Evolutionary conservation across 2,329 filamentous ascomycete species (phyloP), one percentile per base, ranked within the genome.

Genomic region (Penicillium sp.): DNA sequence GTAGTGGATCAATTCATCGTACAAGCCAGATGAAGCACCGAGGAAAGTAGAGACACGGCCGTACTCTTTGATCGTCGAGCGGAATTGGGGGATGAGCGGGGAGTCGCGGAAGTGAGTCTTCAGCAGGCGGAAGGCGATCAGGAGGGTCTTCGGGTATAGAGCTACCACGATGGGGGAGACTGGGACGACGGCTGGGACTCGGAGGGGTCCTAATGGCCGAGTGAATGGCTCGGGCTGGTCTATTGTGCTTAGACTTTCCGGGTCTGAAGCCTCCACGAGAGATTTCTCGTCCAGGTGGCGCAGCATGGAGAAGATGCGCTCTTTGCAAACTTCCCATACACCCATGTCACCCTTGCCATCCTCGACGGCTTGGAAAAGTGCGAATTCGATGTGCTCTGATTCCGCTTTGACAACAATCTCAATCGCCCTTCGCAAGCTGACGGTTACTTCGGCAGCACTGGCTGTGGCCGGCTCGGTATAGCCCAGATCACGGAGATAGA

Each of bases 1-100:
- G 55, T 76, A 73, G 37, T 68, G 66, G 30, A 80, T 70, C 56
- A 78, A 62, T 40, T 77, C 75, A 57, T 78, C 77, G 63, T 75
- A 79, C 22, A 80, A 70, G 1, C 66, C 67, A 1, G 69, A 69
- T 8, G 73, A 75, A 14, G 72, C 69, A 12, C 75, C 77, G 5
- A 79, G 69, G n/a, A 78, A 64, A 22, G 74, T 69, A n/a, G 74
- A 75, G 14, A 70, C 65, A 4, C 73, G 69, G 10, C 77, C 77
- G 5, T 75, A 70, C 2, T 68, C 63, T 51, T 73, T 73, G 57
- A 79, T 73, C 0, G 66, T 70, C 10, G 74, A 65, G 11, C 76
- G 72, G 47, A 79, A 71, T 53, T 75, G 67, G n/a, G 68, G 59
- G 50, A 75, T 70, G 25, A 76, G 68, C 4, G 64, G 68, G 1